Conservation (phyloP, 192 early-diverging fungal genomes). For the Funneliformis geosporum region DNA sequence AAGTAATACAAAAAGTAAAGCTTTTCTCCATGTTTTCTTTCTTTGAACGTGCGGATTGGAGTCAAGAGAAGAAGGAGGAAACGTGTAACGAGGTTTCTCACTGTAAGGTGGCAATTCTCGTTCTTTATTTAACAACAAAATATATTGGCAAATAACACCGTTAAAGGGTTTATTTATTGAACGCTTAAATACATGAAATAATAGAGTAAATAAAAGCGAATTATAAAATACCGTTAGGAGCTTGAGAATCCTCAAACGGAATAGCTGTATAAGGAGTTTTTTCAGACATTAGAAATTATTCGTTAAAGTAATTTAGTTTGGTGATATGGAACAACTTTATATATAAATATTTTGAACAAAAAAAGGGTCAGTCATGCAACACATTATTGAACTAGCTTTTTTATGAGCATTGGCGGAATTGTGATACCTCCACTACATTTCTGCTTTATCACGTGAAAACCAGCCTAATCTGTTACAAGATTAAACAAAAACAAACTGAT, state of each 20-base stretch:
- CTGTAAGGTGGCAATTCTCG: constrained; percentile 1
- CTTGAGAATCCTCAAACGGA: constrained; percentile 4
- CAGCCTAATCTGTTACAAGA: too few relatives aligned
- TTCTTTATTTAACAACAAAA: too few relatives aligned
- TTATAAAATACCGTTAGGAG: not conserved
- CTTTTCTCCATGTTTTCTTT: constrained; percentile 7
- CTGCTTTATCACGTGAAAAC: too few relatives aligned
- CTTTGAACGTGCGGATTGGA: not conserved
- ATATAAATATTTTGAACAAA: too few relatives aligned
- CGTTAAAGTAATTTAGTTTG: too few relatives aligned
- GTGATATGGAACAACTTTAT: too few relatives aligned
- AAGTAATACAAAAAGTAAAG: not conserved
- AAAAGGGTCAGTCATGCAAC: too few relatives aligned
- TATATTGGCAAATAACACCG: not conserved
- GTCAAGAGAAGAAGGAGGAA: not conserved
- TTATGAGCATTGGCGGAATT: too few relatives aligned
- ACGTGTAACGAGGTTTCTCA: not conserved
- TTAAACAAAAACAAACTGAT: too few relatives aligned
- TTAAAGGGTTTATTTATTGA: not conserved
- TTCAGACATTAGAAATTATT: not conserved
- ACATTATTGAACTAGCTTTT: too few relatives aligned
- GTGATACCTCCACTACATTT: too few relatives aligned
- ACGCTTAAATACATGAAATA: not conserved
- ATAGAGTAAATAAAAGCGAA: not conserved
- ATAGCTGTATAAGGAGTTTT: not conserved